phyloP scores from a whole-genome alignment of 2,329 filamentous ascomycete species.

The Fusarium phyllophilum region DNA sequence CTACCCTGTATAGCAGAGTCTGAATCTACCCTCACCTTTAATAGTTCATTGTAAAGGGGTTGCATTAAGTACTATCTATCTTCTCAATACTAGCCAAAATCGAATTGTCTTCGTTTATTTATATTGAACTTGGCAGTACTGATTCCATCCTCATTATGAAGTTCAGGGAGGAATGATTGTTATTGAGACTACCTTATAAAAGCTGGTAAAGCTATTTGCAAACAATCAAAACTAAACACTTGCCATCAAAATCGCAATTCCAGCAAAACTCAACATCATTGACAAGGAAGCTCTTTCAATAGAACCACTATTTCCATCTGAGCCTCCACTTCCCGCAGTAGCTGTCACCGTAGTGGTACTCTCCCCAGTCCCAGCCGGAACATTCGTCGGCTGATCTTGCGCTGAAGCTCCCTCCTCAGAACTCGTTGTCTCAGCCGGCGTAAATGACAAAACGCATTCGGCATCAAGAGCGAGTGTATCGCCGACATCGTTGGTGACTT shows the following conservation, averaged over 20 bases:
- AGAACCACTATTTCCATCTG: background rate
- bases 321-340: background rate
- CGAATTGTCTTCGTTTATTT: no score
- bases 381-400: background rate
- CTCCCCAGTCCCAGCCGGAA: background rate
- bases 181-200: no score
- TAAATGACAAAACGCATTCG: background rate
- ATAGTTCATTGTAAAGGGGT: no score
- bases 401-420: background rate
- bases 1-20: no score
- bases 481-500: conserved; percentile 2
- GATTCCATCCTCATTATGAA: no score
- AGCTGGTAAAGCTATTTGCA: no score
- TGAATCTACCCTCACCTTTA: no score
- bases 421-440: background rate
- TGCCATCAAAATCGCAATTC: fast-evolving
- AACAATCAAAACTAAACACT: fast-evolving
- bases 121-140: no score
- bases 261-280: background rate
- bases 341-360: background rate
- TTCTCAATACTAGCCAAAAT: fast-evolving
- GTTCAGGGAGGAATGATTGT: no score
- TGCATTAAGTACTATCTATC: no score
- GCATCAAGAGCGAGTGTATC: conserved; percentile 1
- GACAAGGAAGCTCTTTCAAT: background rate